phyloP scores from a whole-genome alignment of 768 basidiomycete species.

The Russula dissimulans region DNA sequence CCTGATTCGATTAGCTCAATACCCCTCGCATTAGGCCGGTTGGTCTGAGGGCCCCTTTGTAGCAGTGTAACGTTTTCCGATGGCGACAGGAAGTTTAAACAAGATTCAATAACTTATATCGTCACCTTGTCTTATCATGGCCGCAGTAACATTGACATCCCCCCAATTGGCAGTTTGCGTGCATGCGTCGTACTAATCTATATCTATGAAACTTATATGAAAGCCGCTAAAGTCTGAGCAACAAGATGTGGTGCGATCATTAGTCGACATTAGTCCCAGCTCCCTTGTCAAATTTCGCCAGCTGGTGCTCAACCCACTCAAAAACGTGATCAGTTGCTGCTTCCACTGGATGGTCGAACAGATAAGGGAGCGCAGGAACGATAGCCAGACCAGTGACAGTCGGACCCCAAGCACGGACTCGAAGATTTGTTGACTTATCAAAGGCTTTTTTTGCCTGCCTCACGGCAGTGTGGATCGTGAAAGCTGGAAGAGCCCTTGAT shows the following conservation, averaged over 20 bases:
- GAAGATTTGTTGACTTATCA: slow-evolving; percentile 44
- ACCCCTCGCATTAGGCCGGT: slow-evolving; percentile 50
- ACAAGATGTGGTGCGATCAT: neutral
- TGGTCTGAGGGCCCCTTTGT: slow-evolving; percentile 20
- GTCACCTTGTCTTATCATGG: slow-evolving; percentile 7
- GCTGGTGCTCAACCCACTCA: slow-evolving; percentile 55
- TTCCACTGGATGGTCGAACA: slow-evolving; percentile 78
- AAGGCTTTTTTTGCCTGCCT: slow-evolving; percentile 64
- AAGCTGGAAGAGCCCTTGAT: slow-evolving; percentile 66
- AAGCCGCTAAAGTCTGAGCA: neutral
- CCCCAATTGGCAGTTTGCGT: neutral
- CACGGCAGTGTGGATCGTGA: slow-evolving; percentile 80
- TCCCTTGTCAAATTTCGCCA: slow-evolving; percentile 33
- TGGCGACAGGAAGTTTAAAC: neutral
- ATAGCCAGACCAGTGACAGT: slow-evolving; percentile 64
- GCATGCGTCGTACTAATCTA: neutral
- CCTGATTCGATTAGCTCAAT: slow-evolving; percentile 85
- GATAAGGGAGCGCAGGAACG: slow-evolving; percentile 63
- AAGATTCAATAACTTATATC: slow-evolving; percentile 19
- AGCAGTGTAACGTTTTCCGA: neutral
- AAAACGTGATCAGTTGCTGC: slow-evolving; percentile 56
- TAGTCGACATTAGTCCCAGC: slow-evolving; percentile 23
- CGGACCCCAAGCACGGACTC: slow-evolving; percentile 65
- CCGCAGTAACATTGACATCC: neutral
- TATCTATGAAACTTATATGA: too few species aligned